A percentile compares a stretch with the other conserved stretches of the same genome.
Conservation (phyloP, 352 stramenopile genomes). For the Phytophthora citricola region DNA sequence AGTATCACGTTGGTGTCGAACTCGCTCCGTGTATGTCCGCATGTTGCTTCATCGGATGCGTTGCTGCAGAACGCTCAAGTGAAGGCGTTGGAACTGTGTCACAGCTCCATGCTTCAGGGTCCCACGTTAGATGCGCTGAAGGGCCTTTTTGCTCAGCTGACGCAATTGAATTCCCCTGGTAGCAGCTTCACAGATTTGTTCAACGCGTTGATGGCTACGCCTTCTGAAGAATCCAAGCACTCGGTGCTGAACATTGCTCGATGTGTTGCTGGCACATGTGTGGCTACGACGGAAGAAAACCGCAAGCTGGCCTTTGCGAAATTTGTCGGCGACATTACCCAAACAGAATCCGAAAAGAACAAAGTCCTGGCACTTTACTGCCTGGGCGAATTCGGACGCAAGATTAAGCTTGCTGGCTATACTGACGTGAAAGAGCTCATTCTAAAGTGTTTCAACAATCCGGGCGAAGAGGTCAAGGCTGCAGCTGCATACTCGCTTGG, state of each 20-base stretch:
- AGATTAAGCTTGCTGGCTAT: slow-evolving; percentile 89
- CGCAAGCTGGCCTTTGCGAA: slow-evolving; percentile 76
- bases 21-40: slow-evolving; percentile 70
- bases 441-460: slow-evolving; percentile 86
- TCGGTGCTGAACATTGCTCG: slow-evolving; percentile 94
- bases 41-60: slow-evolving; percentile 61
- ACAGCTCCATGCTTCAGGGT: slow-evolving; percentile 94
- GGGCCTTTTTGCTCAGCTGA: slow-evolving; percentile 74
- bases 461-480: slow-evolving; percentile 95
- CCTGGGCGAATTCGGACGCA: slow-evolving; percentile 95
- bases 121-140: slow-evolving; percentile 59
- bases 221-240: slow-evolving; percentile 84
- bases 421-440: slow-evolving; percentile 91
- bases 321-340: slow-evolving; percentile 74
- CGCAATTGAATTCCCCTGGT: slow-evolving; percentile 51
- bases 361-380: slow-evolving; percentile 94
- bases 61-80: slow-evolving; percentile 75
- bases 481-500: slow-evolving; percentile 97
- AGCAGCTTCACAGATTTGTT: slow-evolving; percentile 92
- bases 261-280: slow-evolving; percentile 91
- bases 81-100: slow-evolving; percentile 88
- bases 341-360: slow-evolving; percentile 64
- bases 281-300: slow-evolving; percentile 55
- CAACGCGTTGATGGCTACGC: slow-evolving; percentile 71
- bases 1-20: slow-evolving; percentile 90